phyloP scores from a whole-genome alignment of 345 rosid species.

The Arabis alpina region DNA sequence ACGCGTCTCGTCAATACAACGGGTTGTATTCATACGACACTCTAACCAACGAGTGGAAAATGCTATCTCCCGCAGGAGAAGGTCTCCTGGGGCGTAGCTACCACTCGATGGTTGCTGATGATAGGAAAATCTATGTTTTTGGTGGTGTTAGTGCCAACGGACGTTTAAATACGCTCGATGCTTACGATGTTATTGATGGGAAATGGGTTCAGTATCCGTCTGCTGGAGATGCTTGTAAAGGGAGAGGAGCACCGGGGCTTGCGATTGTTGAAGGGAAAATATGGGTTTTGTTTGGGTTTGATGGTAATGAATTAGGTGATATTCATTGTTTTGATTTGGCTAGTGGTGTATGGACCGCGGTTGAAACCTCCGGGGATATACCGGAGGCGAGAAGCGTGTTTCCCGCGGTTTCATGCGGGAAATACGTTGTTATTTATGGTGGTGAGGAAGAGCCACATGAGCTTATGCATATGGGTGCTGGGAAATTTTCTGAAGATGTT shows the following conservation, averaged over 20 bases:
- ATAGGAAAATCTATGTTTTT: conserved; percentile 39
- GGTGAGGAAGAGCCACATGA: conserved; percentile 45
- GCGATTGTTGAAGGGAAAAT: conserved; percentile 29
- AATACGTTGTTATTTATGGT: conserved; percentile 40
- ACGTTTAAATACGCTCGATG: conserved; percentile 34
- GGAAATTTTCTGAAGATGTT: conserved; percentile 30
- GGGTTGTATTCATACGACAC: conserved; percentile 34
- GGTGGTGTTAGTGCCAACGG: conserved; percentile 43
- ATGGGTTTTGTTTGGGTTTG: conserved; percentile 46
- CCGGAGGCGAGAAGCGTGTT: conserved; percentile 42
- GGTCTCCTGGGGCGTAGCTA: conserved; percentile 45
- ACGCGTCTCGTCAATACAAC: conserved; percentile 33
- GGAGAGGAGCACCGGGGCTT: conserved; percentile 47
- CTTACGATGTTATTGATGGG: conserved; percentile 37
- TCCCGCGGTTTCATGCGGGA: conserved; percentile 31
- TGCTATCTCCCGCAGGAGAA: conserved; percentile 24
- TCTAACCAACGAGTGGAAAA: conserved; percentile 32
- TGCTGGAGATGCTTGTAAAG: conserved; percentile 43
- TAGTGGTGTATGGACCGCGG: conserved; percentile 11
- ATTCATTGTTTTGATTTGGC: conserved; percentile 37
- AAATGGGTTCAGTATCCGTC: conserved; percentile 43
- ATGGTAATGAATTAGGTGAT: conserved; percentile 39
- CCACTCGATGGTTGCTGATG: conserved; percentile 38
- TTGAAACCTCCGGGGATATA: conserved; percentile 38
- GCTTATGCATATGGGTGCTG: conserved; percentile 47